Evolutionary conservation across 768 basidiomycete species (phyloP), one percentile per base, ranked within the genome.

Genomic region (Mycena rosella): DNA sequence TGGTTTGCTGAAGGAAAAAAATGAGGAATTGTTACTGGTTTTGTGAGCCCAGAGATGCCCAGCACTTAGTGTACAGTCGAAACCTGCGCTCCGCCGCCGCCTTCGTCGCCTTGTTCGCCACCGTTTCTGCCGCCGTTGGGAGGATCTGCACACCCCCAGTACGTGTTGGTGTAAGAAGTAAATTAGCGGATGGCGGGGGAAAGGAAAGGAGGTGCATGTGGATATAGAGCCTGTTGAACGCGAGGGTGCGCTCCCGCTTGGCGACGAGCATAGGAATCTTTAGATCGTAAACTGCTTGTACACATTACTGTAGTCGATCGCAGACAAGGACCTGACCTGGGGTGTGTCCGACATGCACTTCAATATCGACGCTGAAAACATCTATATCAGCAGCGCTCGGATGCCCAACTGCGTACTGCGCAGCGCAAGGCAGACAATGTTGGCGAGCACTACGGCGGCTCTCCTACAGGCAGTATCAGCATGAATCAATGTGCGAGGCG

Each of bases 271-370:
- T 97, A 2, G 96, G 96, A 78, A 97, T 89, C 80, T 97, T 99
- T 93, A 94, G 20, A 99, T 93, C 0, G 89, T 92, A 73, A 91
- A 99, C 87, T 94, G 93, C 94, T 94, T 96, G 81, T 98, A 98
- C 8, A 94, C 92, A 42, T 92, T 83, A 13, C 91, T 90, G 72
- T 89, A 90, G 74, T 98, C 97, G 38, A 91, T 78, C n/a, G 89
- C 87, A 10, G 88, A 84, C 34, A 85, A 85, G 49, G 86, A 82
- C 44, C 87, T 84, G 40, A 84, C 83, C 58, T 89, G 88, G 6
- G 87, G 86, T 30, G 89, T 87, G 74, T 96, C 96, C 20, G 93
- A 90, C 74, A 91, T 88, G 54, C 92, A 87, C 77, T 96, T 96
- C 85, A 98, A 96, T 57, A 99, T 98, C 1, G 96, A 97, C 0